Base-by-base conservation (phyloP, 345 rosid species). In the Barbarea vulgaris region DNA sequence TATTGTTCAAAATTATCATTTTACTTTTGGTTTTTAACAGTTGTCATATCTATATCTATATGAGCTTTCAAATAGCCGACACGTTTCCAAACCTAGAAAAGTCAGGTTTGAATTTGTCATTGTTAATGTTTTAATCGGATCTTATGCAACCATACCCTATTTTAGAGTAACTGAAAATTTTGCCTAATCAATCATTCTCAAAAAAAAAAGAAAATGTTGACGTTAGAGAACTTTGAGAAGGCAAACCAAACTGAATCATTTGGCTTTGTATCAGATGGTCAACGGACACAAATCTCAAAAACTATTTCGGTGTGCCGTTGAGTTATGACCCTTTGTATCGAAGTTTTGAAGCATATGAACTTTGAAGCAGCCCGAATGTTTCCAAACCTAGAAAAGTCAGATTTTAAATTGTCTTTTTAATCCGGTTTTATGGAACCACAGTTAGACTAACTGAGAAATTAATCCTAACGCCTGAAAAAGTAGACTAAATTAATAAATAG, bases 21-120 rank as follows among this genome's bases (percentile, higher is more conserved):
- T 14, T 51, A 34, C 39, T 44, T 17, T 55, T 18, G 5, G 30
- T 42, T n/a, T 27, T 9, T 3, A 28, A 4, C 34, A 5, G 9
- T 13, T 3, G 6, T 17, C 11, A 27, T 17, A 7, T 46, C 4
- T 62, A 27, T 17, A 7, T 46, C 4, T 62, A 2, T 51, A 18
- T 74, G 72, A 56, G 72, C 37, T 46, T 53, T 74, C 18, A 74
- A 74, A 53, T 6, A 48, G 61, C 54, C 36, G 24, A 8, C 39
- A 60, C 62, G 79, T 75, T 67, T 75, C 67, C 44, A 31, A 21
- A 64, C 37, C 30, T 57, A 74, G 60, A 74, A 65, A 74, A 75
- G 67, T 21, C 73, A 48, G 25, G 61, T 27, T 57, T 48, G 41
- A 75, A 67, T 5, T 36, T 66, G 60, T 66, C 67, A n/a, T 27